These are phyloP conservation scores for Saccharomycopsis selenospora DNA, from an alignment of 805 yeast species.

Conservation along the genomic window DNA sequence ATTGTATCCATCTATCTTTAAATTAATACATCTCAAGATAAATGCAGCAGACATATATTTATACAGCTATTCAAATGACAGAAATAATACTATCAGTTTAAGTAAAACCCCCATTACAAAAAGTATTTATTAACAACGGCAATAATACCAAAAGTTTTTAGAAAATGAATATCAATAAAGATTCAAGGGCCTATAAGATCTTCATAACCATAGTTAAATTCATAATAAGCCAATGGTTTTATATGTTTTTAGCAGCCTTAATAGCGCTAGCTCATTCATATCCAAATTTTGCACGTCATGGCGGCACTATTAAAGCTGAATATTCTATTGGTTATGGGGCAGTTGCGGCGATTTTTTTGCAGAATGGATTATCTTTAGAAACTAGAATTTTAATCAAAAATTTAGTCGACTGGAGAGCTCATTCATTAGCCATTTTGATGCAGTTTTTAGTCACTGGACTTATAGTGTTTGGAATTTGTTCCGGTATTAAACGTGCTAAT, in stretches of 20 bases:
- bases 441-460: constrained; percentile 68
- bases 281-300: constrained; percentile 79
- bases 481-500: constrained; percentile 58
- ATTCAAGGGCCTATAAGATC: background rate
- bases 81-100: no score
- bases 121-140: no score
- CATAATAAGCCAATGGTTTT: constrained; percentile 57
- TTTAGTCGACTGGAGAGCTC: constrained; percentile 76
- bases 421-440: constrained; percentile 54
- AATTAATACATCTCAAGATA: no score
- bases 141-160: no score
- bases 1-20: no score
- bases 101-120: no score
- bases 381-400: constrained; percentile 55
- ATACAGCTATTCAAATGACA: no score
- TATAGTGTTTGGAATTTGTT: constrained; percentile 64
- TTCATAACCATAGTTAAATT: background rate
- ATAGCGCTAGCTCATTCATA: constrained; percentile 69
- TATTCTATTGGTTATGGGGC: constrained; percentile 80
- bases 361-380: constrained; percentile 74
- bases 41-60: no score
- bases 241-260: constrained; percentile 60
- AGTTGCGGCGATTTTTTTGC: constrained; percentile 76
- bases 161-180: background rate
- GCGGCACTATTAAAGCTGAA: constrained; percentile 68